These are phyloP conservation scores for Pulveroboletus sp. DNA, from an alignment of 768 basidiomycete species.

Conservation along the genomic window DNA sequence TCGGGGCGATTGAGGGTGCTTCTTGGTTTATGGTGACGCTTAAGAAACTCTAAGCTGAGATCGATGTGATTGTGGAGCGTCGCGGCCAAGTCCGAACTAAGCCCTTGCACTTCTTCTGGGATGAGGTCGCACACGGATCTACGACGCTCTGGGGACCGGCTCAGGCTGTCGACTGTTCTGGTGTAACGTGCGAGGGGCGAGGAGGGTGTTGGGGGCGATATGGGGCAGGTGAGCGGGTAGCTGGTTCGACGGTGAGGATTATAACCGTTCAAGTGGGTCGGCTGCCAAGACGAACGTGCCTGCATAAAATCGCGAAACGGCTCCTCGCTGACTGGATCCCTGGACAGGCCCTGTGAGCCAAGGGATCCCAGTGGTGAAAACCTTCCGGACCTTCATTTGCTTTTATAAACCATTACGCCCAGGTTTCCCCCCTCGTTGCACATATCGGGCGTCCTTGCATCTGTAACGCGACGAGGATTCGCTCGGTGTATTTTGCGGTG, in stretches of 20 bases:
- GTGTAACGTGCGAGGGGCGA: slow-evolving; percentile 24
- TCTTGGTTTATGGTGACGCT: slow-evolving; percentile 63
- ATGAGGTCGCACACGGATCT: slow-evolving; percentile 30
- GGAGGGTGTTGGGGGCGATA: slow-evolving; percentile 12
- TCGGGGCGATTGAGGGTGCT: slow-evolving; percentile 40
- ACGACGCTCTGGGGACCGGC: too few relatives aligned
- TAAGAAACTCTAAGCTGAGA: slow-evolving; percentile 40
- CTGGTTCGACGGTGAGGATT: slow-evolving; percentile 15
- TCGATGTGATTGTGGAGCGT: slow-evolving; percentile 31
- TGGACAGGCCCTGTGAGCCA: slow-evolving; percentile 4
- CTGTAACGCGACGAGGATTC: slow-evolving; percentile 17
- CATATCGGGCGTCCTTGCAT: slow-evolving; percentile 27
- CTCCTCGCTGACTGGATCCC: slow-evolving; percentile 9
- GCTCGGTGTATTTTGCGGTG: too few relatives aligned
- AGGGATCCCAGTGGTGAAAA: slow-evolving; percentile 8
- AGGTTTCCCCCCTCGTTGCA: slow-evolving; percentile 23
- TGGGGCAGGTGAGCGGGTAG: slow-evolving; percentile 14
- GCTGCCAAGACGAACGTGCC: slow-evolving; percentile 32
- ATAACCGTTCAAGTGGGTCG: slow-evolving; percentile 18
- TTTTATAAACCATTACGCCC: slow-evolving; percentile 28
- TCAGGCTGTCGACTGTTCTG: slow-evolving; percentile 2
- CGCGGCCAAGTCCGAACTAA: slow-evolving; percentile 34
- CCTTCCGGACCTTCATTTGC: slow-evolving; percentile 15
- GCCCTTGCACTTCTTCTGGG: slow-evolving; percentile 26
- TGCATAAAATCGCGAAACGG: slow-evolving; percentile 28